Evolutionary conservation across 495 filamentous ascomycete genomes (phyloP).

Genomic region (Penicillium lividum): DNA sequence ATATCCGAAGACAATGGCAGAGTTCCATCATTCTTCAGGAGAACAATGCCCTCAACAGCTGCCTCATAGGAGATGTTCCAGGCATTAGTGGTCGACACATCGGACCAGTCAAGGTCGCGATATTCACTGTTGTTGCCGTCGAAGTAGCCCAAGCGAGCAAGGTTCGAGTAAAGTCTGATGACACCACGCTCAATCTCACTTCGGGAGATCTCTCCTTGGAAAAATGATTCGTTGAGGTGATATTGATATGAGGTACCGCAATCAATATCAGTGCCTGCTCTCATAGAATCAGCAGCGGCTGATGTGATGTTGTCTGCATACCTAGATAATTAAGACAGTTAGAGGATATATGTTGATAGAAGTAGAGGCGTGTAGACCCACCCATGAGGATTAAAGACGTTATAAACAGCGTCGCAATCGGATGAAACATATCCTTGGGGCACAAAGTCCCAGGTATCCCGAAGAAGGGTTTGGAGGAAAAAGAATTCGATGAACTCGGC

Average conservation of each 20-base stretch:
- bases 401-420: slow-evolving; percentile 60
- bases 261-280: slow-evolving; percentile 62
- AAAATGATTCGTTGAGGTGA: slow-evolving; percentile 50
- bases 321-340: no score
- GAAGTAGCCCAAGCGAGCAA: slow-evolving; percentile 61
- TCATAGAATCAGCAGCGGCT: slow-evolving; percentile 55
- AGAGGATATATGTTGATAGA: no score
- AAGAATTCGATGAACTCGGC: slow-evolving; percentile 58
- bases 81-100: slow-evolving; percentile 52
- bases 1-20: slow-evolving; percentile 48
- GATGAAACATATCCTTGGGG: slow-evolving; percentile 57
- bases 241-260: slow-evolving; percentile 59
- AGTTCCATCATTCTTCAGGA: slow-evolving; percentile 62
- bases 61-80: slow-evolving; percentile 59
- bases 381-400: slow-evolving; percentile 57
- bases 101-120: slow-evolving; percentile 51
- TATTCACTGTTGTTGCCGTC: slow-evolving; percentile 51
- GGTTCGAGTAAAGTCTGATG: slow-evolving; percentile 55
- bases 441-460: slow-evolving; percentile 48
- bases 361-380: no score
- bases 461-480: slow-evolving; percentile 57
- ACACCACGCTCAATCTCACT: slow-evolving; percentile 54
- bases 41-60: slow-evolving; percentile 57
- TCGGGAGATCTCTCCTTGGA: slow-evolving; percentile 49
- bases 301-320: slow-evolving; percentile 47